These are phyloP conservation scores for Petunia axillaris DNA, from an alignment of 257 asterid species.

Conservation along the genomic window DNA sequence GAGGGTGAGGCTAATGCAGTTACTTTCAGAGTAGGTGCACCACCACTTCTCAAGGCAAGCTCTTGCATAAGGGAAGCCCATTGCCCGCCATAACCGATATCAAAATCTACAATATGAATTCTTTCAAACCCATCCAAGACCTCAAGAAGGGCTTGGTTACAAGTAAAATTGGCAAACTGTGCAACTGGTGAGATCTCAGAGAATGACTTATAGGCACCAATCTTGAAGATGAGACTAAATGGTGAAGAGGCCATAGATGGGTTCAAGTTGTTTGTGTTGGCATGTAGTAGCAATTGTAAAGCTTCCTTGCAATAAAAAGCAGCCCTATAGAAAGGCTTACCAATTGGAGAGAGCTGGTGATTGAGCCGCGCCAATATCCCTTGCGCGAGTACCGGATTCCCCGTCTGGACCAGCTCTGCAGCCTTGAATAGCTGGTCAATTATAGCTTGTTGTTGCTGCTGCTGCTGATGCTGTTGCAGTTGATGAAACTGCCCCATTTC, in stretches of 20 bases:
- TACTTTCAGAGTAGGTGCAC: constrained; percentile 64
- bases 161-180: constrained; percentile 81
- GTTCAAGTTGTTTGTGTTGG: constrained; percentile 33
- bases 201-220: constrained; percentile 85
- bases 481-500: constrained; percentile 49
- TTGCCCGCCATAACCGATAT: constrained; percentile 88
- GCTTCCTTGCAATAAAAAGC: constrained; percentile 93
- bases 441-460: constrained; percentile 62
- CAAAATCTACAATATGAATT: constrained; percentile 85
- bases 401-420: constrained; percentile 83
- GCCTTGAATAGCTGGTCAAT: constrained; percentile 84
- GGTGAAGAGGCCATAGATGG: constrained; percentile 48
- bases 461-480: constrained; percentile 39
- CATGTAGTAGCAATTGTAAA: constrained; percentile 60
- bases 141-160: constrained; percentile 93
- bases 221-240: constrained; percentile 70
- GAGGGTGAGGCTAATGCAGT: constrained; percentile 77
- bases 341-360: constrained; percentile 95
- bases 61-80: constrained; percentile 99
- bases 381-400: constrained; percentile 91
- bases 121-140: constrained; percentile 66
- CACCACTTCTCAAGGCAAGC: constrained; percentile 67
- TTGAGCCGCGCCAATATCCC: constrained; percentile 99
- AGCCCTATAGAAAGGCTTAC: constrained; percentile 92
- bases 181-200: constrained; percentile 90